Evolutionary conservation across 2,329 filamentous ascomycete genomes (phyloP).

Genomic region (Talaromyces sp.): DNA sequence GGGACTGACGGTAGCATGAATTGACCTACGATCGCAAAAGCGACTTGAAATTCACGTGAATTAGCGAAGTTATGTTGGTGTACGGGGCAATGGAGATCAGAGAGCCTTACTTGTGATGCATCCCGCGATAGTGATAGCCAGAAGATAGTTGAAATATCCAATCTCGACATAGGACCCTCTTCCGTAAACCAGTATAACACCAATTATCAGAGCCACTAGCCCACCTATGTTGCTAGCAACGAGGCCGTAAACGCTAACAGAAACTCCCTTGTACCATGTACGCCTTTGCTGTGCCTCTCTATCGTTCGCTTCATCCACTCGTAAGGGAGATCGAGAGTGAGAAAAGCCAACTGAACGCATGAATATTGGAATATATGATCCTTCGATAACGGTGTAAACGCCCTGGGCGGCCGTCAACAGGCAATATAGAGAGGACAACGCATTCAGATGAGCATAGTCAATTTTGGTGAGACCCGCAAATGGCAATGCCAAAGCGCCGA

Average conservation of each 20-base stretch:
- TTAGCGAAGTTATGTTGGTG: too few species aligned
- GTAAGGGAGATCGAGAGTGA: neutral
- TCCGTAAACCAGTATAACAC: slow-evolving; percentile 13
- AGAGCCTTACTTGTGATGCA: slow-evolving; percentile 13
- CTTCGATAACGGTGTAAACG: slow-evolving; percentile 17
- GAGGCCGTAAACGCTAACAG: slow-evolving; percentile 12
- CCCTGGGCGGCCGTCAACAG: slow-evolving; percentile 16
- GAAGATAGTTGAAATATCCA: slow-evolving; percentile 14
- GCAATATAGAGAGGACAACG: slow-evolving; percentile 14
- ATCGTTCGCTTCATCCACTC: neutral
- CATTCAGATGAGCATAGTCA: slow-evolving; percentile 14
- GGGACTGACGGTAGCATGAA: neutral
- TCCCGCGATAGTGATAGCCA: slow-evolving; percentile 14
- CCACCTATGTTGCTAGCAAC: slow-evolving; percentile 14
- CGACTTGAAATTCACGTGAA: neutral
- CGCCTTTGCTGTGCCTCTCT: slow-evolving; percentile 1
- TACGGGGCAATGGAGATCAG: neutral
- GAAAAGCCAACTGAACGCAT: slow-evolving; percentile 17
- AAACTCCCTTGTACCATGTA: slow-evolving; percentile 14
- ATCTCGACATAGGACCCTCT: slow-evolving; percentile 10
- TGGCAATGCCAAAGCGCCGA: slow-evolving; percentile 16
- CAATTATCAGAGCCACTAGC: slow-evolving; percentile 12
- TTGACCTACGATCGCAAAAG: neutral
- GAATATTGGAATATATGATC: slow-evolving; percentile 19
- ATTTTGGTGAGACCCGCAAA: slow-evolving; percentile 14